These are phyloP conservation scores for Venturia asperata DNA, from an alignment of 2,329 filamentous ascomycete genomes.

Conservation along the genomic window DNA sequence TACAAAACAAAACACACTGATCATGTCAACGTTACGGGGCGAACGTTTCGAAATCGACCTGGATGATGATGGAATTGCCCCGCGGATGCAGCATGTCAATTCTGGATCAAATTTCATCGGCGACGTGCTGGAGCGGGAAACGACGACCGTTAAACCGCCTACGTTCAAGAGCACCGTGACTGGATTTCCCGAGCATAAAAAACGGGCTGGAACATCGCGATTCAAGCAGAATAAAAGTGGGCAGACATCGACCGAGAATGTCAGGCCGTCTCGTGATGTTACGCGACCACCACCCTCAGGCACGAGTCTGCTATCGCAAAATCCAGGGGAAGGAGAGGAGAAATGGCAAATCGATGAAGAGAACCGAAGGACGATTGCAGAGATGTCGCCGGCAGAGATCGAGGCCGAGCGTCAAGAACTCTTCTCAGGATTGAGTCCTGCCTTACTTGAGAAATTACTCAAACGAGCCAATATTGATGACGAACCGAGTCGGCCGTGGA, in stretches of 20 bases:
- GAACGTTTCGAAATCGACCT: conserved; percentile 21
- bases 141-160: conserved; percentile 51
- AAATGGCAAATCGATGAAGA: conserved; percentile 71
- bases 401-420: conserved; percentile 72
- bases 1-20: not conserved
- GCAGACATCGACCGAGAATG: conserved; percentile 23
- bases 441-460: conserved; percentile 68
- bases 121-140: conserved; percentile 72
- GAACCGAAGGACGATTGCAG: conserved; percentile 64
- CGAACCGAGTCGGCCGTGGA: not conserved
- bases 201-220: conserved; percentile 62
- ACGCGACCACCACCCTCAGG: not conserved
- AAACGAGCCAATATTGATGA: conserved; percentile 55
- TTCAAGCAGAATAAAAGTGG: conserved; percentile 64
- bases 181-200: conserved; percentile 87
- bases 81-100: not conserved
- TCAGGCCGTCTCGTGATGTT: conserved; percentile 19
- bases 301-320: not conserved
- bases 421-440: conserved; percentile 67
- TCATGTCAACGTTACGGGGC: conserved; percentile 21
- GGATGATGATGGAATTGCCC: conserved; percentile 12
- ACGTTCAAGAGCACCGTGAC: conserved; percentile 49
- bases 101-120: conserved; percentile 47
- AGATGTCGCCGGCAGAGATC: conserved; percentile 78
- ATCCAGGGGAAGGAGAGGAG: conserved; percentile 41